Conservation (phyloP, 192 early-diverging fungal species). For the Entomortierella parvispora region DNA sequence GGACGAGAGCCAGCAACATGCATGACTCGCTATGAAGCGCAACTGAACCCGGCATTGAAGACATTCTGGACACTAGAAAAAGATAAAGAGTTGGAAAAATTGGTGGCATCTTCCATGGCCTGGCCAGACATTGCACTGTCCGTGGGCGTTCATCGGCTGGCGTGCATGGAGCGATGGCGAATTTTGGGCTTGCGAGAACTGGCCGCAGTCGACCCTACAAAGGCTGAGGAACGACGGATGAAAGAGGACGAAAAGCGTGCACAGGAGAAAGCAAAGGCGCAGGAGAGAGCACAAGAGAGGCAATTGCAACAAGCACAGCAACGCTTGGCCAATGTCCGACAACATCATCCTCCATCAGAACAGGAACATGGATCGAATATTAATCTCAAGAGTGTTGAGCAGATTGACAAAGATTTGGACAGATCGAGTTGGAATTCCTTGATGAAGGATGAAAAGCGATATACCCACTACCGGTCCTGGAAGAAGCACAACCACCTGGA, state of each 20-base stretch:
- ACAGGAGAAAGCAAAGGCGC: neutral
- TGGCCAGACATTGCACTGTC: slow-evolving; percentile 29
- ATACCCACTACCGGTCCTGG: slow-evolving; percentile 12
- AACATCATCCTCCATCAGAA: no score
- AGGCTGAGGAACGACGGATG: neutral
- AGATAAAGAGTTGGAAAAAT: slow-evolving; percentile 9
- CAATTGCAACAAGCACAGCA: slow-evolving; percentile 1
- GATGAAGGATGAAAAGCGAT: slow-evolving; percentile 12
- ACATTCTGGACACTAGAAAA: slow-evolving; percentile 26
- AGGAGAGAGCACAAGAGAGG: no score
- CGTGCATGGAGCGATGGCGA: slow-evolving; percentile 36
- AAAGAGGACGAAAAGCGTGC: neutral
- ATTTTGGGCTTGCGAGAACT: neutral
- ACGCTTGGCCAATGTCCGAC: neutral
- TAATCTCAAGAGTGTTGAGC: slow-evolving; percentile 1
- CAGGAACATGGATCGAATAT: slow-evolving; percentile 8
- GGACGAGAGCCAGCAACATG: slow-evolving; percentile 31
- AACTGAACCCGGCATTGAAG: slow-evolving; percentile 13
- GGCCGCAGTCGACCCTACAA: neutral
- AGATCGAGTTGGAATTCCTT: slow-evolving; percentile 23
- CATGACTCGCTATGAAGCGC: slow-evolving; percentile 32
- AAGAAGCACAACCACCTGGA: slow-evolving; percentile 9
- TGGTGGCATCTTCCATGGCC: slow-evolving; percentile 5
- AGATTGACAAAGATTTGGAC: slow-evolving; percentile 18
- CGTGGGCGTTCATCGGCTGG: slow-evolving; percentile 27